These are phyloP conservation scores for Mrakia blollopis DNA, from an alignment of 768 basidiomycete genomes.

Conservation along the genomic window DNA sequence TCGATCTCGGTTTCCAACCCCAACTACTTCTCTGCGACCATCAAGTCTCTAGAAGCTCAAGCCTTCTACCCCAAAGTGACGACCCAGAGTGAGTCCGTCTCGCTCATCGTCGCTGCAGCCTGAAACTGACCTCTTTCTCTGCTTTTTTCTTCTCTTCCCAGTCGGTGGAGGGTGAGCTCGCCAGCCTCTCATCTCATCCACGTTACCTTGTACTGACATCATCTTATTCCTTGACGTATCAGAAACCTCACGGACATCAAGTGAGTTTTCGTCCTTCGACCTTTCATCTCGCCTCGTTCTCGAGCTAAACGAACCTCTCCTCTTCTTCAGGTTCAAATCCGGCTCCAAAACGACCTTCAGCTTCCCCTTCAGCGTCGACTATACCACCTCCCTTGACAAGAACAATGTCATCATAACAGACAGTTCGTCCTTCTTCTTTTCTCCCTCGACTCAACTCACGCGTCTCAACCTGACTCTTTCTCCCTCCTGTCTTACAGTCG, in stretches of 20 bases:
- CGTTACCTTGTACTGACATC: neutral
- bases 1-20: constrained; percentile 23
- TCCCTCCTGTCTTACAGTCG: constrained; percentile 2
- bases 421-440: neutral
- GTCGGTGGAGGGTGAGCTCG: constrained; percentile 13
- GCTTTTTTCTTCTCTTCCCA: neutral
- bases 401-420: constrained; percentile 17
- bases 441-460: neutral
- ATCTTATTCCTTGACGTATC: too few relatives aligned
- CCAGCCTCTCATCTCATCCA: neutral
- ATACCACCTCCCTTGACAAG: neutral
- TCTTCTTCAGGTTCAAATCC: neutral
- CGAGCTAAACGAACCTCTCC: neutral
- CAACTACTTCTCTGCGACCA: constrained; percentile 21
- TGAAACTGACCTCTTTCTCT: neutral
- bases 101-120: neutral
- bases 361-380: constrained; percentile 14
- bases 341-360: constrained; percentile 25
- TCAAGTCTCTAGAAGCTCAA: constrained; percentile 16
- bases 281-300: neutral
- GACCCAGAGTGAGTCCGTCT: neutral
- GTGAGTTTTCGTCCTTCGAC: neutral
- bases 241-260: neutral
- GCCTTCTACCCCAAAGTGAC: constrained; percentile 25
- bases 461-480: neutral